A percentile compares a stretch with the other conserved stretches of the same genome.
phyloP scores from a whole-genome alignment of 140 eudicot species.

The Stevia rebaudiana region DNA sequence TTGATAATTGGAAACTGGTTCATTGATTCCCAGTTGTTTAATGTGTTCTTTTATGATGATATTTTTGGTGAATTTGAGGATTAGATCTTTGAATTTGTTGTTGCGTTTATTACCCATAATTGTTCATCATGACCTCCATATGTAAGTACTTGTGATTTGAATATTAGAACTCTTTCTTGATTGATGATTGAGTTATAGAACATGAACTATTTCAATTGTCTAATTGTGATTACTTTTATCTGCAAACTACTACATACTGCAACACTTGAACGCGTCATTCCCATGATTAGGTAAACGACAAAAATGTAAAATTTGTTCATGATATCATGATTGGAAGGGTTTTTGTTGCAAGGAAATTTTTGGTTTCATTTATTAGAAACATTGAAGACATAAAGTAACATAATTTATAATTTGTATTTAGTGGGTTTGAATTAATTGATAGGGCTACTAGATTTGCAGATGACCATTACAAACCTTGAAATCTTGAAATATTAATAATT shows the following conservation, averaged over 20 bases:
- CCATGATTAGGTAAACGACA: neutral
- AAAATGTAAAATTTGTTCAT: neutral
- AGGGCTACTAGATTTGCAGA: neutral
- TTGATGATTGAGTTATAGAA: neutral
- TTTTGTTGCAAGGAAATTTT: neutral
- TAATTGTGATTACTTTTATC: neutral
- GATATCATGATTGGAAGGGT: neutral
- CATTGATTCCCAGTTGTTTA: neutral
- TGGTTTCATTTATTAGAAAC: neutral
- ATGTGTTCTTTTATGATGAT: neutral
- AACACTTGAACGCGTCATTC: neutral
- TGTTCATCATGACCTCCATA: neutral
- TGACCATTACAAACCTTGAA: slow-evolving; percentile 3
- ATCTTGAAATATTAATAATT: slow-evolving; percentile 6
- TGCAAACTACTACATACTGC: slow-evolving; percentile 4
- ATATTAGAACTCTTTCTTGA: too few relatives aligned
- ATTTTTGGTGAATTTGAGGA: slow-evolving; percentile 12
- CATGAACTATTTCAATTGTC: neutral
- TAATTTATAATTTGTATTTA: neutral
- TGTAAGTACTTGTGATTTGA: neutral
- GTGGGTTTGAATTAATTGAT: neutral
- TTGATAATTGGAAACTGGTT: neutral
- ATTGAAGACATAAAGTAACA: neutral
- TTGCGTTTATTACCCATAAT: neutral
- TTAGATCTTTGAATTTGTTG: neutral